Base-by-base conservation (phyloP, 2,329 filamentous ascomycete genomes). In the Clarireedia monteithiana region DNA sequence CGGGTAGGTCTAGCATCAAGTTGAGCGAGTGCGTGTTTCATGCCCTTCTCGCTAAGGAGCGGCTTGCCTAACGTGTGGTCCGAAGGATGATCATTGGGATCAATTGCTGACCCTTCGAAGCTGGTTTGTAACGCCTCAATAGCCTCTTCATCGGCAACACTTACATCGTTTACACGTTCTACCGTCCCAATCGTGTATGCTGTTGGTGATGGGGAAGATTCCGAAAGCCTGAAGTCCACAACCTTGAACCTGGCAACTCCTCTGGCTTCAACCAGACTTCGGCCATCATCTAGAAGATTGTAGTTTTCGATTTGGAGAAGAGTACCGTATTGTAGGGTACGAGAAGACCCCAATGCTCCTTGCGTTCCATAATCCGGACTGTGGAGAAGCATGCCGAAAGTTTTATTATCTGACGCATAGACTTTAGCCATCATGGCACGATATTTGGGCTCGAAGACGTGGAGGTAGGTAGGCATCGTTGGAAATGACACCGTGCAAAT, bases 361-460 rank as follows among this genome's bases (percentile, higher is more conserved):
- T 84, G 81, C 4, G 74, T 67, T 57, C 75, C 70, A 24, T 74
- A 71, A n/a, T 71, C 71, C 47, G 75, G 74, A 62, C 85, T 88
- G 60, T 84, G 84, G 66, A 89, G 79, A 17, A 95, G 79, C 88
- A 96, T 95, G 24, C 91, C 91, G 66, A 96, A 96, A 24, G 83
- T 88, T 14, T 82, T 77, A 58, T 86, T 82, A 0, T 84, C 83
- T 55, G 66, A 75, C 60, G 91, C 86, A 53, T 95, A 74, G 0
- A 83, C 86, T 38, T 90, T 82, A 48, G 86, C 80, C 39, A 96
- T 86, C 89, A 96, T 94, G n/a, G 94, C 76, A 6, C 89, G 83
- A 68, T 96, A 96, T 6, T 88, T 81, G n/a, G 89, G 88, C 69
- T 96, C 91, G 67, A 95, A 96, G n/a, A 96, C 82, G 64, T 95